Percentiles rank a stretch among this genome's conserved stretches.
phyloP scores from a whole-genome alignment of 371 early-diverging fungal species.

The Mortierella sp. region DNA sequence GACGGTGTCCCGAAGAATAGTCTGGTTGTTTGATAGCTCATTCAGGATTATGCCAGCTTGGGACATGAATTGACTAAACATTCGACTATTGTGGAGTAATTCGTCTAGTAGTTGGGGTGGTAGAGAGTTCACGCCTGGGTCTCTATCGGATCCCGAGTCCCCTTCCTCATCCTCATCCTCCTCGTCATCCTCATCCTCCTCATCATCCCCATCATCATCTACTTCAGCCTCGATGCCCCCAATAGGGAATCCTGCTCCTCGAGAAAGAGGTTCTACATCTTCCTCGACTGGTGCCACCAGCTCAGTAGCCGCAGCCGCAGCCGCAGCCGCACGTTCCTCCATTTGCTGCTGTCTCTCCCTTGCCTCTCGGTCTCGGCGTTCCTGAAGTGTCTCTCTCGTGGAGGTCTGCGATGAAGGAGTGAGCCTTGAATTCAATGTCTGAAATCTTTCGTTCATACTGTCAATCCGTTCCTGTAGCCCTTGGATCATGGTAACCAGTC shows the following conservation, averaged over 20 bases:
- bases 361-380: conserved; percentile 1
- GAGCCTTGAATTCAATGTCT: background rate
- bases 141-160: too few relatives aligned
- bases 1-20: conserved; percentile 3
- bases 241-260: too few relatives aligned
- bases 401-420: background rate
- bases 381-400: background rate
- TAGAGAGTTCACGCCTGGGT: background rate
- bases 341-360: background rate
- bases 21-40: conserved; percentile 13
- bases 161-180: too few relatives aligned
- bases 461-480: conserved; percentile 11
- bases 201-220: too few relatives aligned
- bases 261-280: background rate
- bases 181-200: too few relatives aligned
- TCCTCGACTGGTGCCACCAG: background rate
- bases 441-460: conserved; percentile 20
- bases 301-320: background rate
- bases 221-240: too few relatives aligned
- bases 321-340: background rate
- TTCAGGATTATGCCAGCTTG: background rate
- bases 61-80: conserved; percentile 4
- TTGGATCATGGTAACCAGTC: conserved; percentile 5
- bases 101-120: conserved; percentile 2
- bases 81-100: conserved; percentile 14